phyloP scores from a whole-genome alignment of 495 filamentous ascomycete species.

The Aspergillus saccharolyticus region DNA sequence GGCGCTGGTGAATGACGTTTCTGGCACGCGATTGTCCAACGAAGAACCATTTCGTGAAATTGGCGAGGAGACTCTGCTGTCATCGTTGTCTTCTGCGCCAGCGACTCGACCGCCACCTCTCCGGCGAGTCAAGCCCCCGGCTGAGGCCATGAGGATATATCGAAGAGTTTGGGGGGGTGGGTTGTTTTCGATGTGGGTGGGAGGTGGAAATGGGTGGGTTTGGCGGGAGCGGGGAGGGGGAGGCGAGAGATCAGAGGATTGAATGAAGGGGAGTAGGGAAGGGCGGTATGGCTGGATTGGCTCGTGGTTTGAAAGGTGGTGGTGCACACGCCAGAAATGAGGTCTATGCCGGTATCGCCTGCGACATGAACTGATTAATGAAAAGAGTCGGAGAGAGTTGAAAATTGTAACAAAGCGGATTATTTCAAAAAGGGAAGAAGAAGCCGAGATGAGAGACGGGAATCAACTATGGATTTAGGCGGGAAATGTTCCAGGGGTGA shows the following conservation, averaged over 20 bases:
- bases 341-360: constrained; percentile 30
- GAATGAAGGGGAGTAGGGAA: neutral
- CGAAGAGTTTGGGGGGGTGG: constrained; percentile 18
- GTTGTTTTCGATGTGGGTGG: constrained; percentile 10
- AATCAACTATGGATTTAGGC: neutral
- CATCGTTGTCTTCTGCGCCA: constrained; percentile 52
- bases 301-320: neutral
- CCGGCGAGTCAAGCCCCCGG: constrained; percentile 69
- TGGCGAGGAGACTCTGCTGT: constrained; percentile 67
- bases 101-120: constrained; percentile 63
- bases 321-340: constrained; percentile 7
- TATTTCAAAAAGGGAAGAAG: constrained; percentile 9
- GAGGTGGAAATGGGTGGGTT: constrained; percentile 5
- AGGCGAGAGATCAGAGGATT: neutral
- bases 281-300: neutral
- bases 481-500: neutral
- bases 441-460: constrained; percentile 7
- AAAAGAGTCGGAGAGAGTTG: neutral
- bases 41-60: constrained; percentile 53
- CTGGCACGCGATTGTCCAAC: constrained; percentile 63
- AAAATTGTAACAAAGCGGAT: constrained; percentile 2
- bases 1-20: constrained; percentile 85
- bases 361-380: constrained; percentile 14
- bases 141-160: constrained; percentile 54
- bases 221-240: neutral